These are phyloP conservation scores for Pseudoneurospora amorphoporcata DNA, from an alignment of 495 filamentous ascomycete species.

Conservation along the genomic window DNA sequence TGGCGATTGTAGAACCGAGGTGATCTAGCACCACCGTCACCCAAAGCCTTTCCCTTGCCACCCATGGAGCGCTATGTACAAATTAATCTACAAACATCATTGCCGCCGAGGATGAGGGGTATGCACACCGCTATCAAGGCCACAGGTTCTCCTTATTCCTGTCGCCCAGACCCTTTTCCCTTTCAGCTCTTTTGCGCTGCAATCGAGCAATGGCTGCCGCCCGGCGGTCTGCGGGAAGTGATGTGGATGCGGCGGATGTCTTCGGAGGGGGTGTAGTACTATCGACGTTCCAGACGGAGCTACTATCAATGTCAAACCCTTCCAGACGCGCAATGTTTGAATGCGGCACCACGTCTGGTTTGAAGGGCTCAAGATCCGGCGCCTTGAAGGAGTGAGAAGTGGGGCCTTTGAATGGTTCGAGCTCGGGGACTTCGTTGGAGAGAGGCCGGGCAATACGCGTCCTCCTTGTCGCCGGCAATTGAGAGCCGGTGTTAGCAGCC, in stretches of 20 bases:
- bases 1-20: not conserved
- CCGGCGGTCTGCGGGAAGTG: constrained; percentile 47
- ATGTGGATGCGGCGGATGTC: constrained; percentile 25
- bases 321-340: constrained; percentile 28
- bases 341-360: constrained; percentile 32
- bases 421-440: constrained; percentile 10
- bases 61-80: not conserved
- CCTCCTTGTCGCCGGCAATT: not conserved
- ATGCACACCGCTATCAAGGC: constrained; percentile 3
- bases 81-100: not conserved
- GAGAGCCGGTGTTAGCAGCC: not conserved
- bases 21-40: not conserved
- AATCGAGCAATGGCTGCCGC: constrained; percentile 56
- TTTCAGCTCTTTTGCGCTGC: constrained; percentile 42
- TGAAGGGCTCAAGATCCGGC: constrained; percentile 12
- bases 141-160: constrained; percentile 37
- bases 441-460: not conserved
- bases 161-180: constrained; percentile 14
- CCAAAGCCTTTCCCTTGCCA: not conserved
- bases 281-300: constrained; percentile 14
- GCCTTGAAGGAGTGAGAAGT: not conserved
- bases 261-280: constrained; percentile 7
- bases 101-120: not conserved
- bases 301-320: constrained; percentile 18
- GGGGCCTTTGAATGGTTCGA: constrained; percentile 25